phyloP scores from a whole-genome alignment of 73 alveolate genomes.

The Paramecium sonneborni region DNA sequence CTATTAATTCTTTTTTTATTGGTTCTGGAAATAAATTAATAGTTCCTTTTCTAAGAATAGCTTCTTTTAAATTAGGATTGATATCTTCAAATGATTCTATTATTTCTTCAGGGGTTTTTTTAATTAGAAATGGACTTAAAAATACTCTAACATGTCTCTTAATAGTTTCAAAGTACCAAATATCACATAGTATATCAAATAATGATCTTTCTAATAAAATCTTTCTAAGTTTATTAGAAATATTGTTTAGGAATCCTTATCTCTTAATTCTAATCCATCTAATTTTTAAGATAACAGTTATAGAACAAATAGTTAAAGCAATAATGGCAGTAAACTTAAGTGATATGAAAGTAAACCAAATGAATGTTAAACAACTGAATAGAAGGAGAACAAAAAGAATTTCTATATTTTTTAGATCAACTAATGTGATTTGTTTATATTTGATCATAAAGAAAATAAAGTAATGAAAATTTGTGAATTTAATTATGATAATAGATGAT shows the following conservation, averaged over 20 bases:
- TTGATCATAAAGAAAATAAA: not conserved
- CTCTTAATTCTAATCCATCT: not conserved
- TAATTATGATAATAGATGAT: not conserved
- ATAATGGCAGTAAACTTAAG: not conserved
- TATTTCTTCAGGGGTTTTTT: slow-evolving; percentile 30
- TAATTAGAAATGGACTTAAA: slow-evolving; percentile 33
- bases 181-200: slow-evolving; percentile 44
- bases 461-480: not conserved
- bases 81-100: slow-evolving; percentile 37
- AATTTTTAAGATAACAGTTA: not conserved
- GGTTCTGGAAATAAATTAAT: slow-evolving; percentile 1
- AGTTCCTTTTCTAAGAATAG: not conserved
- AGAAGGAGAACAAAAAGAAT: not conserved
- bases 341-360: not conserved
- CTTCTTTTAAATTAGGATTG: slow-evolving; percentile 24
- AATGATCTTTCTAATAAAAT: slow-evolving; percentile 26
- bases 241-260: not conserved
- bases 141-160: slow-evolving; percentile 52
- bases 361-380: not conserved
- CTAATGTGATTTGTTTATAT: not conserved
- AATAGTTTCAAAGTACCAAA: slow-evolving; percentile 45
- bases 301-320: not conserved
- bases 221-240: not conserved
- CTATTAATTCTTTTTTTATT: not conserved
- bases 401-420: not conserved